Percentiles rank a stretch among this genome's conserved stretches.
These are phyloP conservation scores for Aspergillus affinis DNA, from an alignment of 495 filamentous ascomycete species.

Conservation along the genomic window DNA sequence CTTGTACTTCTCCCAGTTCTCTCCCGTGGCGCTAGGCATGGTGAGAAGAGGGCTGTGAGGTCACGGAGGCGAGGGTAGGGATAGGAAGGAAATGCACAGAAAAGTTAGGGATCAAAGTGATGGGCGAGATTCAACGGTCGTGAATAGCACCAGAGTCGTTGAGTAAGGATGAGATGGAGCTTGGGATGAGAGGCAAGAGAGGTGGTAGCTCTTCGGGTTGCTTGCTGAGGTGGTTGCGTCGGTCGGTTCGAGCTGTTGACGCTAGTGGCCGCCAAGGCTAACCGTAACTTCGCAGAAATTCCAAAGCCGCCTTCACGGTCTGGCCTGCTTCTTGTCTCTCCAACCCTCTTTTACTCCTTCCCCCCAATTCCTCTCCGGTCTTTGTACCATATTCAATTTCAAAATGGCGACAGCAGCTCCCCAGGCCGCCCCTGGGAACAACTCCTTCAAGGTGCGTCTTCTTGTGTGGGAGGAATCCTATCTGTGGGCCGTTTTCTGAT, in stretches of 20 bases:
- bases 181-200: not conserved
- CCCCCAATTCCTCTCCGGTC: conserved; percentile 6
- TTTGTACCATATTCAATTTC: conserved; percentile 24
- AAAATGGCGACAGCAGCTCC: conserved; percentile 67
- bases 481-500: conserved; percentile 49
- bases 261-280: conserved; percentile 48
- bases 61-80: conserved; percentile 10
- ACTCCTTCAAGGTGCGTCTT: conserved; percentile 73
- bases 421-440: conserved; percentile 58
- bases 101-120: no score
- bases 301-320: conserved; percentile 29
- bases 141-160: not conserved
- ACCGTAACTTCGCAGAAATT: conserved; percentile 62
- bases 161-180: not conserved
- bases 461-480: conserved; percentile 25
- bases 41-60: conserved; percentile 35
- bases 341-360: conserved; percentile 23
- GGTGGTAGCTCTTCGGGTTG: conserved; percentile 12
- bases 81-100: not conserved
- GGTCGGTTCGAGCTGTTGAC: conserved; percentile 27
- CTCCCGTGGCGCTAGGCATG: conserved; percentile 90
- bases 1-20: conserved; percentile 96
- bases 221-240: conserved; percentile 28
- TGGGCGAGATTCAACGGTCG: not conserved
- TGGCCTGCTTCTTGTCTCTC: conserved; percentile 1